Evolutionary conservation across 2,329 filamentous ascomycete species (phyloP).

Genomic region (Fusarium udum): DNA sequence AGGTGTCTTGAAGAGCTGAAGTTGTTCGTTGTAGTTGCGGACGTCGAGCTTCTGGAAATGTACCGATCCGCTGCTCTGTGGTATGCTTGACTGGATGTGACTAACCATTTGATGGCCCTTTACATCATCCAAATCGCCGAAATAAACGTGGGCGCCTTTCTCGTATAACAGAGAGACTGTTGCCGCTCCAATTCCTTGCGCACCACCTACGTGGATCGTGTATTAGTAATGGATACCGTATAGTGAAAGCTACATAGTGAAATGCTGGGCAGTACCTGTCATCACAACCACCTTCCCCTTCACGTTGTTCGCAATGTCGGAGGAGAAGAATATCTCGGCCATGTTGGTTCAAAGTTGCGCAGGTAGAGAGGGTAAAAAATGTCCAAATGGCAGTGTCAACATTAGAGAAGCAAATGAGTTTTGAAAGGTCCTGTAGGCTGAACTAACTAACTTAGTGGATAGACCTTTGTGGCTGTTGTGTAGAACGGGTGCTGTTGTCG

Average conservation of each 20-base stretch:
- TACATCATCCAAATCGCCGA: neutral
- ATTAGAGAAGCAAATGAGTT: neutral
- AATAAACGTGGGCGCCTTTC: neutral
- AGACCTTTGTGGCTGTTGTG: accelerated
- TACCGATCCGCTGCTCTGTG: neutral
- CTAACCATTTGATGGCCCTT: neutral
- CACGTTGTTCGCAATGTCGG: neutral
- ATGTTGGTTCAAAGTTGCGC: neutral
- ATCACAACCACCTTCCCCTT: neutral
- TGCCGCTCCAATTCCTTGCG: slow-evolving; percentile 1
- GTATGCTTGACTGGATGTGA: neutral
- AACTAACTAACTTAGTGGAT: neutral
- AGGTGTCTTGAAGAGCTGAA: neutral
- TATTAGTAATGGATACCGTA: neutral
- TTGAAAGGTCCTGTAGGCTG: accelerated
- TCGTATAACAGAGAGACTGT: neutral
- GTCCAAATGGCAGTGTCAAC: accelerated
- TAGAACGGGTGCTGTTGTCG: neutral
- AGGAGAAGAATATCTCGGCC: neutral
- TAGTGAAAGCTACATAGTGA: accelerated
- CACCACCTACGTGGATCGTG: accelerated
- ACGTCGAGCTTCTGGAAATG: neutral
- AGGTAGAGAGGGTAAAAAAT: accelerated
- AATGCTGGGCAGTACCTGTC: neutral
- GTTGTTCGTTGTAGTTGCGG: neutral